Base-by-base conservation (phyloP, 73 alveolate genomes). In the Paramecium tetraurelia region DNA sequence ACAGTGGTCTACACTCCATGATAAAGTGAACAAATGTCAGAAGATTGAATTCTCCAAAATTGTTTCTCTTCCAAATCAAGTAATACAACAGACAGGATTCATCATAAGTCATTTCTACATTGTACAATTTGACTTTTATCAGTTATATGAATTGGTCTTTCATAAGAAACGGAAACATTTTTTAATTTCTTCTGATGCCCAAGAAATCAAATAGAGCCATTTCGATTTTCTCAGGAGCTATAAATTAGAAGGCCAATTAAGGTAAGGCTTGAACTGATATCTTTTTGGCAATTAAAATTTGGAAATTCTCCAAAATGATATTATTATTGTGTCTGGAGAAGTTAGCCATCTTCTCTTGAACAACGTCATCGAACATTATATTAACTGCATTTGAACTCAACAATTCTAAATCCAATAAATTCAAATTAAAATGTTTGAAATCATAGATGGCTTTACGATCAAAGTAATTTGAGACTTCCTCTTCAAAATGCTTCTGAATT, bases 241-340 rank as follows among this genome's bases (percentile, higher is more conserved):
- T 77, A 31, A 77, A 77, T 38, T 41, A 20, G 8, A 27, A 77
- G 6, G 89, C 89, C 20, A 77, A 38, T 77, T 77, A 77, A 5
- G 89, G 89, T 40, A 80, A 22, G 3, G 90, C 90, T 41, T 44
- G 12, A 3, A 80, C 16, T 7, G 90, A 21, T 8, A 80, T 24
- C 72, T 80, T 80, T 80, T 80, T 80, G 11, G 90, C 76, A 20
- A 80, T 46, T 3, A 44, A 22, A n/a, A 80, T 80, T 80, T 80
- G 40, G 16, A 80, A 80, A 48, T 80, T 80, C 20, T 80, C 90
- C n/a, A 80, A 46, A 44, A 80, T 80, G 2, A 80, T 44, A 16
- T 16, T 12, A 80, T 80, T 80, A 46, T 43, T 80, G 10, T 31
- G 57, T 80, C 24, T 18, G 0, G 75, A 43, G 50, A 80, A 48